Conservation (phyloP, 1,139 yeast genomes). For the Torulaspora pretoriensis region DNA sequence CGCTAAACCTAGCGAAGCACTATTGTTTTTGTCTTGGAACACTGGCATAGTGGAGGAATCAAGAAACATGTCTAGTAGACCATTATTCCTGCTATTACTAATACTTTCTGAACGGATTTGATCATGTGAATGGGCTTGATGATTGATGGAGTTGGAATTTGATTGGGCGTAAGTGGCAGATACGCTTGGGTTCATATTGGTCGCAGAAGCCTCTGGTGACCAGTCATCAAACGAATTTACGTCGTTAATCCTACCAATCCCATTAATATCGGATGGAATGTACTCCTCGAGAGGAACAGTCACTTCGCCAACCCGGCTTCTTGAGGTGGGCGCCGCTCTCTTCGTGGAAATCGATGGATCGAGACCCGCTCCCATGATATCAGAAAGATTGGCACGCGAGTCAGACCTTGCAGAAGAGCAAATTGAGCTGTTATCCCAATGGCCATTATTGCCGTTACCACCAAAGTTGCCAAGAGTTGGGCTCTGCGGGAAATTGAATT, state of each 20-base stretch:
- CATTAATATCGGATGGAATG: conserved; percentile 35
- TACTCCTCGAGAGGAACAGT: conserved; percentile 45
- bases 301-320: conserved; percentile 44
- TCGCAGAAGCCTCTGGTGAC: conserved; percentile 13
- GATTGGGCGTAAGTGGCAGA: conserved; percentile 6
- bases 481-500: conserved; percentile 28
- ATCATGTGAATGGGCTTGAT: conserved; percentile 1
- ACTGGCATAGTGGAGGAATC: conserved; percentile 29
- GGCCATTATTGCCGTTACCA: conserved; percentile 8
- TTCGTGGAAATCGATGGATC: conserved; percentile 32
- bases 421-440: conserved; percentile 34
- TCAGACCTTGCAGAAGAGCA: conserved; percentile 29
- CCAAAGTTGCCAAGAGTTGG: conserved; percentile 21
- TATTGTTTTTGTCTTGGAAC: conserved; percentile 19
- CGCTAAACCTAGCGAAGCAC: conserved; percentile 5
- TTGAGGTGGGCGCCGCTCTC: conserved; percentile 30
- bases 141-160: conserved; percentile 1
- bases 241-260: conserved; percentile 35
- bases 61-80: conserved; percentile 41
- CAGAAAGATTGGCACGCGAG: conserved; percentile 20
- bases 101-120: conserved; percentile 5
- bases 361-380: conserved; percentile 28
- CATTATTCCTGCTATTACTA: conserved; percentile 19
- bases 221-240: conserved; percentile 21
- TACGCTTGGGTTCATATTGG: conserved; percentile 6